Evolutionary conservation across 495 filamentous ascomycete genomes (phyloP).

Genomic region (Talaromyces nanjingensis): DNA sequence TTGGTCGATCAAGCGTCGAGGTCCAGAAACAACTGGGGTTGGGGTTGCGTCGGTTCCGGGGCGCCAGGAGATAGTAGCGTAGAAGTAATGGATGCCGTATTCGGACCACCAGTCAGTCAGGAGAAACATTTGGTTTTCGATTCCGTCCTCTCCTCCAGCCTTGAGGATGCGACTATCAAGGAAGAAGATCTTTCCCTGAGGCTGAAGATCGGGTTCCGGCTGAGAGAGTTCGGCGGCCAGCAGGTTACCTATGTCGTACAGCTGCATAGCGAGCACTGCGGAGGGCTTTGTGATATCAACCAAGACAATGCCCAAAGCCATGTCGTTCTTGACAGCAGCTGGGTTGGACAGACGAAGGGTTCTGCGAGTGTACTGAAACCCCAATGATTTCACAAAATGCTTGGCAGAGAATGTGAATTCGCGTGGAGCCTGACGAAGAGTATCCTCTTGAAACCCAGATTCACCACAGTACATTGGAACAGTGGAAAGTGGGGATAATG

Average conservation of each 20-base stretch:
- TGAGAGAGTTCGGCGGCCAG: slow-evolving; percentile 12
- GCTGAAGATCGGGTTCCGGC: background rate
- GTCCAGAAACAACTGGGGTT: background rate
- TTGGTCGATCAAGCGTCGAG: slow-evolving; percentile 1
- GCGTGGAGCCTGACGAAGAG: background rate
- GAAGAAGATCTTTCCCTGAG: slow-evolving; percentile 28
- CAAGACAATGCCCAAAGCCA: slow-evolving; percentile 19
- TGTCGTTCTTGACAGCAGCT: slow-evolving; percentile 11
- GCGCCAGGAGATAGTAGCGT: slow-evolving; percentile 28
- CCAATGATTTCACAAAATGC: slow-evolving; percentile 14
- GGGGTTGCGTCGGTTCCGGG: background rate
- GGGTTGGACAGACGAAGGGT: slow-evolving; percentile 20
- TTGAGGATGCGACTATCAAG: slow-evolving; percentile 21
- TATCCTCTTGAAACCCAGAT: slow-evolving; percentile 5
- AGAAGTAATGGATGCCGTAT: slow-evolving; percentile 25
- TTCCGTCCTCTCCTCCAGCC: slow-evolving; percentile 4
- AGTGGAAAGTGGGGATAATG: slow-evolving; percentile 19
- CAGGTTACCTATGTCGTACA: slow-evolving; percentile 17
- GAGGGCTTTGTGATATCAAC: slow-evolving; percentile 10
- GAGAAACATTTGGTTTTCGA: slow-evolving; percentile 19
- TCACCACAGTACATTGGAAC: slow-evolving; percentile 20
- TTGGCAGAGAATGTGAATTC: slow-evolving; percentile 9
- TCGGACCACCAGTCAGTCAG: slow-evolving; percentile 25
- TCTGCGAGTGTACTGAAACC: slow-evolving; percentile 2
- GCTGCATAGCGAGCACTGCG: slow-evolving; percentile 17